Conservation (phyloP, 169 alveolate genomes). For the Amoebophrya sp. region DNA sequence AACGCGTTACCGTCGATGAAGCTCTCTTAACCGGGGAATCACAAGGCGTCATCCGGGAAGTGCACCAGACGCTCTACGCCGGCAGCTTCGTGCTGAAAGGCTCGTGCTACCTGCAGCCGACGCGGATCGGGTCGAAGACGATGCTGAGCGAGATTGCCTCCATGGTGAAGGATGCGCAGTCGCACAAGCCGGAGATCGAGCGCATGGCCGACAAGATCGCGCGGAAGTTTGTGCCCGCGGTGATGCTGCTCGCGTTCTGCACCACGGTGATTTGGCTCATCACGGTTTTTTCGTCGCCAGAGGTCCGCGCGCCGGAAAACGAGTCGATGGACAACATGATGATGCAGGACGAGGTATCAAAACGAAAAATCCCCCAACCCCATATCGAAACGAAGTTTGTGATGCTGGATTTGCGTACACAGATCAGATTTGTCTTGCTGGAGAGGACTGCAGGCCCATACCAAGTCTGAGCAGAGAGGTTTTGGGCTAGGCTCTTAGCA, state of each 20-base stretch:
- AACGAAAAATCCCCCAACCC: no score
- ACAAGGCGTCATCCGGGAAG: not conserved
- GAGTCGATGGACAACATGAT: not conserved
- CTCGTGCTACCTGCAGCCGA: not conserved
- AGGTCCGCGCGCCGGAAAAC: not conserved
- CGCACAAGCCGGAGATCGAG: conserved; percentile 31
- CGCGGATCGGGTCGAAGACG: conserved; percentile 32
- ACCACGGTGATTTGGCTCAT: conserved; percentile 12
- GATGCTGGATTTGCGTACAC: no score
- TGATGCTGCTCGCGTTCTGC: not conserved
- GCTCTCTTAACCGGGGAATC: conserved; percentile 29
- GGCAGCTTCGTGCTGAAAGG: conserved; percentile 8
- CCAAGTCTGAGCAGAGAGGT: no score
- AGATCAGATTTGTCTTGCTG: no score
- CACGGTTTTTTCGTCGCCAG: not conserved
- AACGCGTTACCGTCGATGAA: conserved; percentile 25
- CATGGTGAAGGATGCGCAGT: conserved; percentile 28
- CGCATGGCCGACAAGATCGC: conserved; percentile 32
- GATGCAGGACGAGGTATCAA: not conserved
- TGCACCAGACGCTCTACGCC: not conserved
- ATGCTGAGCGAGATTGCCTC: not conserved
- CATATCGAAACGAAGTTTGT: no score
- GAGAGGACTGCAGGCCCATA: no score
- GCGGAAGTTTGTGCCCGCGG: conserved; percentile 30
- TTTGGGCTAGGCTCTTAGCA: no score